Evolutionary conservation across 1,284 basidiomycete species (phyloP).

Genomic region (Cutaneotrichosporon dermatis): DNA sequence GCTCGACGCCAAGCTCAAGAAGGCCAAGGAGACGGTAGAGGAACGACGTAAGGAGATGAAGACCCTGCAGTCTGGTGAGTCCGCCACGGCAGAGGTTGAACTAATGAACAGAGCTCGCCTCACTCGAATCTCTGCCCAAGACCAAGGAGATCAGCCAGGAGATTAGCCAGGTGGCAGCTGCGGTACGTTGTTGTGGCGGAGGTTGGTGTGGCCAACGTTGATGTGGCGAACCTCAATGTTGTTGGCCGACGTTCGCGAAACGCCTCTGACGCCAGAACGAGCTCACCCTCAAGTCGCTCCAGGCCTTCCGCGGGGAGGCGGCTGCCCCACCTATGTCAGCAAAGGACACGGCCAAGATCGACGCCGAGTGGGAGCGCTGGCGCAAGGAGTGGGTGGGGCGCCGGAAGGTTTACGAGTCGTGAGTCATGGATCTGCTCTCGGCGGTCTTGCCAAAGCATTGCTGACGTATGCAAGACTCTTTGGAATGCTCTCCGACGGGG

Average conservation of each 20-base stretch:
- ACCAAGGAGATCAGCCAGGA: slow-evolving; percentile 57
- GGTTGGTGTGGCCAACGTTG: no score
- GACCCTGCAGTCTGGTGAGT: slow-evolving; percentile 55
- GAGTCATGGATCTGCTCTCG: slow-evolving; percentile 8
- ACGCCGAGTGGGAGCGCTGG: slow-evolving; percentile 43
- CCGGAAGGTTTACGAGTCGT: slow-evolving; percentile 45
- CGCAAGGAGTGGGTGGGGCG: slow-evolving; percentile 45
- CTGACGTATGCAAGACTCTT: not conserved
- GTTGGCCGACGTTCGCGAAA: no score
- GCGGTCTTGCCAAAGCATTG: slow-evolving; percentile 25
- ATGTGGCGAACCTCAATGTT: no score
- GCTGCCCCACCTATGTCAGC: slow-evolving; percentile 27
- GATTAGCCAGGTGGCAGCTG: slow-evolving; percentile 33
- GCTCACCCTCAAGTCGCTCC: slow-evolving; percentile 25
- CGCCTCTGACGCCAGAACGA: slow-evolving; percentile 28
- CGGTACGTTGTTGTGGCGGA: slow-evolving; percentile 23
- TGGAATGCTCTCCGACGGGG: slow-evolving; percentile 30
- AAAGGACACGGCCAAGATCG: slow-evolving; percentile 40
- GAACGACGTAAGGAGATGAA: slow-evolving; percentile 61
- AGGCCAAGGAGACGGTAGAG: slow-evolving; percentile 59
- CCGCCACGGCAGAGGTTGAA: not conserved
- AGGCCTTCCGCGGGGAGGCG: slow-evolving; percentile 22
- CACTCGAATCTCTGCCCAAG: slow-evolving; percentile 61
- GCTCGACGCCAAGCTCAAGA: slow-evolving; percentile 53
- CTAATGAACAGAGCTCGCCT: slow-evolving; percentile 57